Evolutionary conservation across 2,329 filamentous ascomycete species (phyloP), one percentile per base, ranked within the genome.

Genomic region (Diplodia corticola): DNA sequence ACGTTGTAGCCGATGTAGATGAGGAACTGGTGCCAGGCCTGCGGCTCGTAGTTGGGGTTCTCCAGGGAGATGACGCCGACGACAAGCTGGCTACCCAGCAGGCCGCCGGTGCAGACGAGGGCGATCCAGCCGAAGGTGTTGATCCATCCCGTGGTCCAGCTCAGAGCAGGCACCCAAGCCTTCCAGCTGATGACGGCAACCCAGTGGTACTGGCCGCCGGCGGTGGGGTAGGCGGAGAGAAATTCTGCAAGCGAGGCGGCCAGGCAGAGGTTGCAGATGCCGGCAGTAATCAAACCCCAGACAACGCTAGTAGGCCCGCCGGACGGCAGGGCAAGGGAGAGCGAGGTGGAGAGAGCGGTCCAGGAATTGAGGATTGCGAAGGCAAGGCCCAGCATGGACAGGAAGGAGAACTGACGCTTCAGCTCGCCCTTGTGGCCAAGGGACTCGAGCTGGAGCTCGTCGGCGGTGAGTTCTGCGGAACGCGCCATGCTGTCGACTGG

Each of bases 131-230:
- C 89, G n/a, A 87, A 87, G 44, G 88, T 85, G 71, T 88, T 89
- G 75, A 88, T 90, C 89, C 89, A 92, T 30, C 89, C 89, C 0
- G 89, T 91, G 54, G 88, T 84, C 80, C 89, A 92, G 54, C 87
- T 89, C 12, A 91, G 82, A 33, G 86, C 79, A 0, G 87, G 85
- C 20, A 86, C 84, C 81, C 83, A 89, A 65, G 77, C 78, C 67
- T 83, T 81, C 81, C 87, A 88, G 35, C 85, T 83, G 68, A 91
- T 79, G 60, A 86, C 81, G 64, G 89, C 88, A 2, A 88, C 89
- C 89, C 89, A 91, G 73, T 91, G 88, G 69, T 92, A 91, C 75
- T 89, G 85, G 15, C 85, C 63, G 2, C 77, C 77, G 20, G 78
- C 77, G 9, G 80, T 86, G 26, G 80, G 84, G 73, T 88, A 91